These are phyloP conservation scores for Aureobasidium namibiae DNA, from an alignment of 2,329 filamentous ascomycete genomes.

Conservation along the genomic window DNA sequence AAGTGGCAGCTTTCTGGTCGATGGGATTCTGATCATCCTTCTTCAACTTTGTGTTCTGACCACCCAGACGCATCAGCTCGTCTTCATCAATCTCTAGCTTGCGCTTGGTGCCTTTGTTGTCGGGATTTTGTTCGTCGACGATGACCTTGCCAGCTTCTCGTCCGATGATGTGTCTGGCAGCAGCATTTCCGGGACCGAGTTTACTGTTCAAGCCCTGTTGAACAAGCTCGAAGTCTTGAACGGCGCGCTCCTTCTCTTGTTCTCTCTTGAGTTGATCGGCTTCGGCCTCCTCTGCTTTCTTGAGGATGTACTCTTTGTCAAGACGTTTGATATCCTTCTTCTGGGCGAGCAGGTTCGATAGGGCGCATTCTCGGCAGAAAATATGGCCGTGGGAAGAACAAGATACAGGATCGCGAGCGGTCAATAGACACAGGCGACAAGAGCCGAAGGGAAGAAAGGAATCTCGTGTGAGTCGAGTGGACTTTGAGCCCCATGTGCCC, in stretches of 20 bases:
- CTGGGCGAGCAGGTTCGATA: constrained; percentile 84
- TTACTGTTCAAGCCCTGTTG: constrained; percentile 55
- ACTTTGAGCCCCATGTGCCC: constrained; percentile 69
- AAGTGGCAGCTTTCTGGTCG: constrained; percentile 65
- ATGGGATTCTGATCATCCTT: constrained; percentile 55
- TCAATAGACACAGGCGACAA: constrained; percentile 78
- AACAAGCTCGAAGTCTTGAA: constrained; percentile 76
- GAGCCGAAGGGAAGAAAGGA: constrained; percentile 87
- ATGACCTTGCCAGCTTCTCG: constrained; percentile 28
- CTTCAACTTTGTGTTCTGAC: constrained; percentile 63
- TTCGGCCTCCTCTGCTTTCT: constrained; percentile 53
- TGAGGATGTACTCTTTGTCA: constrained; percentile 54
- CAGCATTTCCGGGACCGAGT: constrained; percentile 24
- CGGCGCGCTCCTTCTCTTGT: constrained; percentile 62
- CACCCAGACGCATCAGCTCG: constrained; percentile 63
- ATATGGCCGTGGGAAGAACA: constrained; percentile 73
- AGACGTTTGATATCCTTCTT: constrained; percentile 82
- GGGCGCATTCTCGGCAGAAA: constrained; percentile 90
- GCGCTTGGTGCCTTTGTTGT: constrained; percentile 51
- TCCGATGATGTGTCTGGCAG: constrained; percentile 37
- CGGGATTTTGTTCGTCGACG: constrained; percentile 22
- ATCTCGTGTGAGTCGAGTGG: constrained; percentile 79
- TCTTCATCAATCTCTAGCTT: constrained; percentile 76
- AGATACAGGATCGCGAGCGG: constrained; percentile 72
- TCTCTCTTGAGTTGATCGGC: constrained; percentile 54